phyloP scores from a whole-genome alignment of 2,329 filamentous ascomycete genomes.

The Penicillium brevicompactum region DNA sequence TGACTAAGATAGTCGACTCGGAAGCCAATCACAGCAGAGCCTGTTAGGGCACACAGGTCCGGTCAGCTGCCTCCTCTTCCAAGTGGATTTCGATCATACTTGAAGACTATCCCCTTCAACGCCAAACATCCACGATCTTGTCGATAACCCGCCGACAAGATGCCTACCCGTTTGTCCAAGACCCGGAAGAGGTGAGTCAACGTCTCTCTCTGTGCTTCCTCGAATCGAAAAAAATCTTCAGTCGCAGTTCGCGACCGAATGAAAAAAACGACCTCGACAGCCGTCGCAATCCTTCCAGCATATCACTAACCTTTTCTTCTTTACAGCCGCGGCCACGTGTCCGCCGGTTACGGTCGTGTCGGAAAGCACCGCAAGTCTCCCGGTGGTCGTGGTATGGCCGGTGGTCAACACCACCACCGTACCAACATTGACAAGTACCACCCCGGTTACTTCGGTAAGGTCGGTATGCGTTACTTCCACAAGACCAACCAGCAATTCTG shows the following conservation, averaged over 20 bases:
- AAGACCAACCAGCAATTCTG: constrained; percentile 94
- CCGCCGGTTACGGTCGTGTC: constrained; percentile 95
- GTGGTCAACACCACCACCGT: constrained; percentile 98
- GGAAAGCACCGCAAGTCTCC: constrained; percentile 97
- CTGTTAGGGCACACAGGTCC: constrained; percentile 26
- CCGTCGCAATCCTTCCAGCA: constrained; percentile 12
- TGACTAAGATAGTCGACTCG: too few relatives aligned
- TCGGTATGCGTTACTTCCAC: constrained; percentile 96
- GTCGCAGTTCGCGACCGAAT: constrained; percentile 13
- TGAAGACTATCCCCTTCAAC: constrained; percentile 37
- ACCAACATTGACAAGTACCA: constrained; percentile 94
- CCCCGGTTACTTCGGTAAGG: constrained; percentile 99
- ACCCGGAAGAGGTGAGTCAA: constrained; percentile 52
- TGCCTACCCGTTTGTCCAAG: constrained; percentile 55
- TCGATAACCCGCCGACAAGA: constrained; percentile 48
- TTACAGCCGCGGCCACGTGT: constrained; percentile 90
- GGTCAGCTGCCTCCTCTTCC: not conserved
- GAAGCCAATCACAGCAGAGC: too few relatives aligned
- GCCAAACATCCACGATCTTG: constrained; percentile 43
- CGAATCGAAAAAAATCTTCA: constrained; percentile 8
- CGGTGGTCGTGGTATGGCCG: constrained; percentile 82
- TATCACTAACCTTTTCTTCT: constrained; percentile 26
- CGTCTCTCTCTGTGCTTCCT: constrained; percentile 21
- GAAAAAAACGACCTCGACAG: constrained; percentile 20
- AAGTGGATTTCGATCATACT: not conserved